Conservation (phyloP, 164 flowering plant species). For the Chimonanthus salicifolius region DNA sequence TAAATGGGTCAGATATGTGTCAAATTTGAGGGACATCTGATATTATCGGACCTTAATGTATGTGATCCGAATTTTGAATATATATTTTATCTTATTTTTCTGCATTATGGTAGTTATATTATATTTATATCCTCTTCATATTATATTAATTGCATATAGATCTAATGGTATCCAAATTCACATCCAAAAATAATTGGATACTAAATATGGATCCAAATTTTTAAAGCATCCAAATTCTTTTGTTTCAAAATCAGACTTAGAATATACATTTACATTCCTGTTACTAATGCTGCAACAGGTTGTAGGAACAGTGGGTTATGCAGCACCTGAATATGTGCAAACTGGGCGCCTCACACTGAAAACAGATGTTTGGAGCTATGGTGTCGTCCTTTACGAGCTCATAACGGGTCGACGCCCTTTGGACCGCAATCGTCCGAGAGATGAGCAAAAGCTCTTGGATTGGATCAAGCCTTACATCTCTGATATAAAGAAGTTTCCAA, state of each 20-base stretch:
- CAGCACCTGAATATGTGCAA: constrained; percentile 87
- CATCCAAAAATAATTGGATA: no score
- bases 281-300: constrained; percentile 36
- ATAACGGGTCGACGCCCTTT: constrained; percentile 79
- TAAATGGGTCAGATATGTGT: no score
- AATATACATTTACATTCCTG: neutral
- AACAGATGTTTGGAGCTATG: constrained; percentile 89
- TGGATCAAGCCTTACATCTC: constrained; percentile 75
- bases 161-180: no score
- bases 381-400: constrained; percentile 87
- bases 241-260: neutral
- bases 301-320: constrained; percentile 96
- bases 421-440: constrained; percentile 69
- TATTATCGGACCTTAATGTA: no score
- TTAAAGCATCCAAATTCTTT: neutral
- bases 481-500: constrained; percentile 49
- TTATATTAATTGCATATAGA: neutral
- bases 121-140: no score
- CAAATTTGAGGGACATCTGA: no score
- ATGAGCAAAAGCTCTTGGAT: constrained; percentile 75
- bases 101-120: no score
- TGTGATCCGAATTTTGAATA: no score
- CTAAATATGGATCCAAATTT: no score
- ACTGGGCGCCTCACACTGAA: constrained; percentile 81
- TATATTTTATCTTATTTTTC: no score